Percentiles rank a stretch among this genome's conserved stretches.
These are phyloP conservation scores for Graphilbum fragrans DNA, from an alignment of 2,329 filamentous ascomycete species.

Conservation along the genomic window DNA sequence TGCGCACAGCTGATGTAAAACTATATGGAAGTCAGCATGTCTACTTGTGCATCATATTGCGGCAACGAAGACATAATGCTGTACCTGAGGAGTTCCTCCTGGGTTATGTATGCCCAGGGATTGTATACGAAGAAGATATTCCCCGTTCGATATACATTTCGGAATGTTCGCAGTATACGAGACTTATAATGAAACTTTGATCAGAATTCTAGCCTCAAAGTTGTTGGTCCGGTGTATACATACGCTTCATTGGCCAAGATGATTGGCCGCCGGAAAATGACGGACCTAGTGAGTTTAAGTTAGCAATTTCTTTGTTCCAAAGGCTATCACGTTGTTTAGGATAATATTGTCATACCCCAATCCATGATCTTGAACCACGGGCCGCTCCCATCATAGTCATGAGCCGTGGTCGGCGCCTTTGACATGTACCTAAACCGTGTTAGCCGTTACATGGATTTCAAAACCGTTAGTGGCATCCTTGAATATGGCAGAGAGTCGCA, in stretches of 20 bases:
- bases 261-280: constrained; percentile 19
- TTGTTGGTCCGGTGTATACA: no score
- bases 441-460: not conserved
- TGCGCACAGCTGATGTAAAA: constrained; percentile 37
- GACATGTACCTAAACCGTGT: constrained; percentile 26
- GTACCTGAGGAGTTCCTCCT: constrained; percentile 25
- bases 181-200: constrained; percentile 8
- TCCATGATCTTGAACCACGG: constrained; percentile 31
- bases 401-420: constrained; percentile 22
- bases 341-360: constrained; percentile 11
- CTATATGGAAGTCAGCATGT: constrained; percentile 13
- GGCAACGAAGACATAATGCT: not conserved
- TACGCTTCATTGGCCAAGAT: constrained; percentile 21
- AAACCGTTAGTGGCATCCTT: not conserved
- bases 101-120: constrained; percentile 48
- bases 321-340: no score
- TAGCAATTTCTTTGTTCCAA: no score
- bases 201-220: no score
- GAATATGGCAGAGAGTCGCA: not conserved
- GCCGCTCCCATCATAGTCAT: constrained; percentile 24
- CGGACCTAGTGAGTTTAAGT: no score
- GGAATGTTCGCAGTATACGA: constrained; percentile 32
- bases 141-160: constrained; percentile 37
- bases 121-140: constrained; percentile 49
- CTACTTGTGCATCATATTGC: not conserved